These are phyloP conservation scores for Xylariaceae sp. DNA, from an alignment of 2,329 filamentous ascomycete species.

Conservation along the genomic window DNA sequence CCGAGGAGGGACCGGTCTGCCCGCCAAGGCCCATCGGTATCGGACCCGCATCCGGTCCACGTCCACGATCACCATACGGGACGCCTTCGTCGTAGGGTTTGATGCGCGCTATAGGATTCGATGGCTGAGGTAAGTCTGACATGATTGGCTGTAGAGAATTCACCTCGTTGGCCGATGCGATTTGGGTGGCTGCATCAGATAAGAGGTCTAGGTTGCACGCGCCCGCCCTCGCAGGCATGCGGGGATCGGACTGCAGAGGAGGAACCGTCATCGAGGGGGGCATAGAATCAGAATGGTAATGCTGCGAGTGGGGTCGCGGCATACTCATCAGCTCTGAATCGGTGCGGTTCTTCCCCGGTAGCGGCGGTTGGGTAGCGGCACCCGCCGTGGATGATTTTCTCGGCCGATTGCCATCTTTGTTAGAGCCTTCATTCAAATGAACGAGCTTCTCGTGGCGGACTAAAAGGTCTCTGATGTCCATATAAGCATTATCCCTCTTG, in stretches of 20 bases:
- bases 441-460: conserved; percentile 60
- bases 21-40: conserved; percentile 38
- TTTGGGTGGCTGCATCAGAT: conserved; percentile 51
- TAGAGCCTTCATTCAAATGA: conserved; percentile 53
- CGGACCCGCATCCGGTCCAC: conserved; percentile 40
- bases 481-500: conserved; percentile 44
- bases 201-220: conserved; percentile 54
- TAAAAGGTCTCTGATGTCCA: conserved; percentile 59
- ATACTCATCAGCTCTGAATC: conserved; percentile 43
- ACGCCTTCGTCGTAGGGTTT: conserved; percentile 47
- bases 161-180: conserved; percentile 49
- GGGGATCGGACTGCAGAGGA: conserved; percentile 42
- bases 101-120: conserved; percentile 39
- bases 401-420: conserved; percentile 47
- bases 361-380: conserved; percentile 37
- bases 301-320: conserved; percentile 33
- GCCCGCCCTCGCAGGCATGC: conserved; percentile 40
- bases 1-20: conserved; percentile 34
- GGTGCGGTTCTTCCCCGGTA: conserved; percentile 43
- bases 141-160: conserved; percentile 48
- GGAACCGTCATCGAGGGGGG: conserved; percentile 34
- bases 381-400: conserved; percentile 48
- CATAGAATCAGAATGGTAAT: conserved; percentile 40
- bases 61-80: conserved; percentile 43
- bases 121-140: conserved; percentile 39